phyloP scores from a whole-genome alignment of 495 filamentous ascomycete genomes.

The Penicillium paxilli region DNA sequence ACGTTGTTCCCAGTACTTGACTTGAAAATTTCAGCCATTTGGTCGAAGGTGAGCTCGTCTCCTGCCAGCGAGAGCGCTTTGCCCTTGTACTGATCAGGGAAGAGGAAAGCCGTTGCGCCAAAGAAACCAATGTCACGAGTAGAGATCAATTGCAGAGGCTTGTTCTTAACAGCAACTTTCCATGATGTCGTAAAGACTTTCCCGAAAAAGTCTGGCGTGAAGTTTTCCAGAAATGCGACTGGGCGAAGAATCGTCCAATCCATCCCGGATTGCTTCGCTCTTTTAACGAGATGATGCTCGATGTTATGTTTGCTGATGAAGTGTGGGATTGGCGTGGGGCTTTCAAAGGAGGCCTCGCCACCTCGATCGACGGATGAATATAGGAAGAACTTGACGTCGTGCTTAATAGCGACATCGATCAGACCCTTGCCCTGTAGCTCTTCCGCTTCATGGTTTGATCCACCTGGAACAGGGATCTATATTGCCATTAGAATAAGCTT shows the following conservation, averaged over 20 bases:
- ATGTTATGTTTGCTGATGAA: conserved; percentile 64
- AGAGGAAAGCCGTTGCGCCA: conserved; percentile 56
- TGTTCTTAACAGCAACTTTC: conserved; percentile 41
- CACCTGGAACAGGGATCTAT: neutral
- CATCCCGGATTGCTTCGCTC: conserved; percentile 41
- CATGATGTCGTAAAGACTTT: conserved; percentile 57
- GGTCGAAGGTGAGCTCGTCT: conserved; percentile 53
- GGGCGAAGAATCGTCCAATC: conserved; percentile 60
- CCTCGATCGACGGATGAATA: conserved; percentile 69
- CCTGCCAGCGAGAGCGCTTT: conserved; percentile 53
- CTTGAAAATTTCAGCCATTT: conserved; percentile 49
- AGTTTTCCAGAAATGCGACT: conserved; percentile 66
- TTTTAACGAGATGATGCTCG: conserved; percentile 55
- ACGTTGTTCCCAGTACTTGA: conserved; percentile 44
- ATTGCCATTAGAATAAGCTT: neutral
- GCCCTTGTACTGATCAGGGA: conserved; percentile 41
- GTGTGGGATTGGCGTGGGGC: conserved; percentile 59
- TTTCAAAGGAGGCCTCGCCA: conserved; percentile 53
- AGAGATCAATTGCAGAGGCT: conserved; percentile 58
- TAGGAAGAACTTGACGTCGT: conserved; percentile 60
- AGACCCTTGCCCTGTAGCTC: conserved; percentile 59
- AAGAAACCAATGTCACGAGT: conserved; percentile 63
- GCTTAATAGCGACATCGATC: conserved; percentile 54
- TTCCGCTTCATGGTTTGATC: conserved; percentile 28
- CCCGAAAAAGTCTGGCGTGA: conserved; percentile 54